These are phyloP conservation scores for Fraxinus americana DNA, from an alignment of 257 asterid genomes.

Conservation along the genomic window DNA sequence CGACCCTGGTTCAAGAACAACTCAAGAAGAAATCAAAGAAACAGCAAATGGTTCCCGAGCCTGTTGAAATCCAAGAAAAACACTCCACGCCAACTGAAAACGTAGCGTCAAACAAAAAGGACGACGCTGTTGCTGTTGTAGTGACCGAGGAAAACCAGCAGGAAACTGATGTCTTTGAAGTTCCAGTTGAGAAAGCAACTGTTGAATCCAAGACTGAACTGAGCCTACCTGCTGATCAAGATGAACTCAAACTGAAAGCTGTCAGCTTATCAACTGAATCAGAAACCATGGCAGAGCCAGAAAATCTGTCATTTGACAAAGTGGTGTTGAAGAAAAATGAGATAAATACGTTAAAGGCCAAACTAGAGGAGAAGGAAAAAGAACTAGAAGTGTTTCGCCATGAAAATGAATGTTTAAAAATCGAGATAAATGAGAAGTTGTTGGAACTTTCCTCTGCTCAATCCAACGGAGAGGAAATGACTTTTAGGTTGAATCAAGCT, in stretches of 20 bases:
- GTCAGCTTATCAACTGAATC: slow-evolving; percentile 25
- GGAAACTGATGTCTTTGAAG: slow-evolving; percentile 81
- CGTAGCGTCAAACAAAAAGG: slow-evolving; percentile 29
- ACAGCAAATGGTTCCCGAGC: slow-evolving; percentile 28
- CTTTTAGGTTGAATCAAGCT: slow-evolving; percentile 34
- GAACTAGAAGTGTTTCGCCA: slow-evolving; percentile 34
- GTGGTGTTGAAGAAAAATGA: slow-evolving; percentile 52
- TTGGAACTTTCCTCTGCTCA: slow-evolving; percentile 40
- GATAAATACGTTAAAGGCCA: slow-evolving; percentile 38
- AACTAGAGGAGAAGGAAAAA: slow-evolving; percentile 58
- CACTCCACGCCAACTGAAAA: slow-evolving; percentile 32
- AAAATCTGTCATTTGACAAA: slow-evolving; percentile 41
- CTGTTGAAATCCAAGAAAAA: slow-evolving; percentile 35
- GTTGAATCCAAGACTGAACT: slow-evolving; percentile 36
- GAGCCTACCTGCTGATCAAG: slow-evolving; percentile 33
- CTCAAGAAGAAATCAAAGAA: slow-evolving; percentile 64
- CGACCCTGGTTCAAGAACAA: slow-evolving; percentile 56
- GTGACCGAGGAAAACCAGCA: slow-evolving; percentile 43
- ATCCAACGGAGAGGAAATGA: slow-evolving; percentile 45
- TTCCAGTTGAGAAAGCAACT: slow-evolving; percentile 47
- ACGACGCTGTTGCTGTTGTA: slow-evolving; percentile 15
- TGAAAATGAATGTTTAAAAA: slow-evolving; percentile 54
- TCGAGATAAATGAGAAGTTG: slow-evolving; percentile 50
- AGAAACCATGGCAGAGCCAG: slow-evolving; percentile 33
- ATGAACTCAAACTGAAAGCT: slow-evolving; percentile 33